Percentiles rank a stretch among this genome's conserved stretches.
Evolutionary conservation across 495 filamentous ascomycete species (phyloP).

Genomic region (Xylaria grammica): DNA sequence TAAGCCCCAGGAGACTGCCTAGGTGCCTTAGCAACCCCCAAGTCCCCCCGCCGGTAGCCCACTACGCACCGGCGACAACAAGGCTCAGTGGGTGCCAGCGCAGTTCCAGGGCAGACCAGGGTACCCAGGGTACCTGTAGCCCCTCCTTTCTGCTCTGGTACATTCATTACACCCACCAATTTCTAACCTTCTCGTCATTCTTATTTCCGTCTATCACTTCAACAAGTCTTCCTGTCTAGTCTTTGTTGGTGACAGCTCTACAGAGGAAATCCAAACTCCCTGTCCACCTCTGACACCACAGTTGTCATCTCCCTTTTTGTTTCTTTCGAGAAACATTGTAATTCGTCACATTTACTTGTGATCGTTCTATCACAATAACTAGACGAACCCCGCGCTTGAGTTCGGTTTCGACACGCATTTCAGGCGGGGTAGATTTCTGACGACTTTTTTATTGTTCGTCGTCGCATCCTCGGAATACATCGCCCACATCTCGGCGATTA

Average conservation of each 20-base stretch:
- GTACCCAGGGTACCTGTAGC: background rate
- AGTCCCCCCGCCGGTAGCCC: background rate
- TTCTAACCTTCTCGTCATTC: constrained; percentile 6
- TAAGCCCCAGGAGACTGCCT: background rate
- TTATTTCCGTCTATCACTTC: constrained; percentile 7
- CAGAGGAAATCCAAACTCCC: background rate
- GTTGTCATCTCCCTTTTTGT: background rate
- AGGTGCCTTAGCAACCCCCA: constrained; percentile 5
- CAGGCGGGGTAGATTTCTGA: constrained; percentile 17
- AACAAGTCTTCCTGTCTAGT: background rate
- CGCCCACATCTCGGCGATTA: background rate
- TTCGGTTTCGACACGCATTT: background rate
- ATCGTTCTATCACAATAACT: background rate
- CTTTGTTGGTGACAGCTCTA: constrained; percentile 1
- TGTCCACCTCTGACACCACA: background rate
- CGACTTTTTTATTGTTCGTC: constrained; percentile 4
- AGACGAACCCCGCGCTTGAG: constrained; percentile 9
- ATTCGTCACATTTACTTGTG: constrained; percentile 20
- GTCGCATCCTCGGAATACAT: background rate
- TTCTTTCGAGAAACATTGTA: background rate
- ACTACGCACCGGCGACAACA: background rate
- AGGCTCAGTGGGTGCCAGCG: constrained; percentile 9
- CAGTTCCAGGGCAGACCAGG: background rate
- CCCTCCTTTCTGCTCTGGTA: constrained; percentile 14
- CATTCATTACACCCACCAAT: constrained; percentile 4